Conservation (phyloP, 257 asterid genomes). For the Solanum dulcamara region DNA sequence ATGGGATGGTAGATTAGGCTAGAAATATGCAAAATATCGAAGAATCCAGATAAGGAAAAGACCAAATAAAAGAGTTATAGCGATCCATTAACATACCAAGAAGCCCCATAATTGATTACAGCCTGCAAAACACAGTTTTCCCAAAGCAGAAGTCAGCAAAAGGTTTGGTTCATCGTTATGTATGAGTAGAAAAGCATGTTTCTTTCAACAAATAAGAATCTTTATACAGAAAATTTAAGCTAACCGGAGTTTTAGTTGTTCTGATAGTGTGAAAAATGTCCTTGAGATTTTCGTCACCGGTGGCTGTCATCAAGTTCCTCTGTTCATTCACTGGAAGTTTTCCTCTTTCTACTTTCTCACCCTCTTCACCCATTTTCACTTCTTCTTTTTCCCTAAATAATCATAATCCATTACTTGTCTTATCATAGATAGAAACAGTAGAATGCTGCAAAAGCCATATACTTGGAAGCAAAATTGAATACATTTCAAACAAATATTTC, state of each 20-base stretch:
- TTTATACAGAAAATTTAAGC: neutral
- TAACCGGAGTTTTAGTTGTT: conserved; percentile 45
- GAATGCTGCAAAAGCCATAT: neutral
- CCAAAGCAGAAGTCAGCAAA: no score
- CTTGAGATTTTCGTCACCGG: conserved; percentile 48
- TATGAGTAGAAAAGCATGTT: neutral
- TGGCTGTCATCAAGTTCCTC: conserved; percentile 29
- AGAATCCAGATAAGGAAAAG: neutral
- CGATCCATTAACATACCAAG: conserved; percentile 40
- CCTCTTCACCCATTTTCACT: conserved; percentile 2
- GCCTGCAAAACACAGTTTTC: conserved; percentile 43
- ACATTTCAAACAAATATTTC: neutral
- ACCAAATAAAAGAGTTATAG: neutral
- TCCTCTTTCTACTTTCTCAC: conserved; percentile 5
- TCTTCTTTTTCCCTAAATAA: neutral
- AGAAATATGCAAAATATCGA: neutral
- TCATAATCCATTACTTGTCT: neutral
- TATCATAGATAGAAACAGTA: neutral
- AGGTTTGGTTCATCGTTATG: neutral
- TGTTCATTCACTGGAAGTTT: conserved; percentile 2
- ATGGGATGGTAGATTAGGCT: neutral
- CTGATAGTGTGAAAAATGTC: conserved; percentile 58
- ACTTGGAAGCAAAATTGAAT: neutral
- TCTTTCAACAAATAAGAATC: neutral
- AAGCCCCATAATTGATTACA: conserved; percentile 82